phyloP scores from a whole-genome alignment of 768 basidiomycete genomes.

The Russula lepida region DNA sequence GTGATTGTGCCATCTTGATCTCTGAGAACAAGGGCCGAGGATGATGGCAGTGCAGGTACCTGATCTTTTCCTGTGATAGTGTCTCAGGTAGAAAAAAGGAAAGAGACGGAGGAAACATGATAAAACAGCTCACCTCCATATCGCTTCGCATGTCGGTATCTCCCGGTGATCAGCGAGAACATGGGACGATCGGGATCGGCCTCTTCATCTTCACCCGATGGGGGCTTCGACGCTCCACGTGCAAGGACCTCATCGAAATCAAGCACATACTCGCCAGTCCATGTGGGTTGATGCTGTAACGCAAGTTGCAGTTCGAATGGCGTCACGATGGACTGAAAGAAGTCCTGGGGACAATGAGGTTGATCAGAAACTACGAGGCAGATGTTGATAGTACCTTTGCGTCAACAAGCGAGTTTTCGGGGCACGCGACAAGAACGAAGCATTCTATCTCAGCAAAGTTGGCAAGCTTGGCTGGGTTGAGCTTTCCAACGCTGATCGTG shows the following conservation, averaged over 20 bases:
- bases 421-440: slow-evolving; percentile 90
- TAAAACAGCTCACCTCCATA: not conserved
- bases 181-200: slow-evolving; percentile 63
- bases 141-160: slow-evolving; percentile 45
- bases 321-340: slow-evolving; percentile 83
- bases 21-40: slow-evolving; percentile 43
- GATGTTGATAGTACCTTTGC: slow-evolving; percentile 41
- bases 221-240: not conserved
- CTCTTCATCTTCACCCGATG: slow-evolving; percentile 30
- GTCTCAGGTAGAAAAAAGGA: not conserved
- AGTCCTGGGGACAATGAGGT: slow-evolving; percentile 50
- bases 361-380: not conserved
- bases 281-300: slow-evolving; percentile 50
- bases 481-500: slow-evolving; percentile 85
- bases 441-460: slow-evolving; percentile 97
- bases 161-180: slow-evolving; percentile 83
- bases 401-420: slow-evolving; percentile 41
- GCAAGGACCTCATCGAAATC: slow-evolving; percentile 46
- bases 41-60: slow-evolving; percentile 21
- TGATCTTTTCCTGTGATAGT: slow-evolving; percentile 27
- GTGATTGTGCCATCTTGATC: slow-evolving; percentile 56
- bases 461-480: slow-evolving; percentile 89
- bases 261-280: slow-evolving; percentile 72
- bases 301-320: slow-evolving; percentile 87
- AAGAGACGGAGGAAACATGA: not conserved